Percentiles rank a stretch among this genome's conserved stretches.
Conservation (phyloP, 305 asterid species). For the Fraxinus nigra region DNA sequence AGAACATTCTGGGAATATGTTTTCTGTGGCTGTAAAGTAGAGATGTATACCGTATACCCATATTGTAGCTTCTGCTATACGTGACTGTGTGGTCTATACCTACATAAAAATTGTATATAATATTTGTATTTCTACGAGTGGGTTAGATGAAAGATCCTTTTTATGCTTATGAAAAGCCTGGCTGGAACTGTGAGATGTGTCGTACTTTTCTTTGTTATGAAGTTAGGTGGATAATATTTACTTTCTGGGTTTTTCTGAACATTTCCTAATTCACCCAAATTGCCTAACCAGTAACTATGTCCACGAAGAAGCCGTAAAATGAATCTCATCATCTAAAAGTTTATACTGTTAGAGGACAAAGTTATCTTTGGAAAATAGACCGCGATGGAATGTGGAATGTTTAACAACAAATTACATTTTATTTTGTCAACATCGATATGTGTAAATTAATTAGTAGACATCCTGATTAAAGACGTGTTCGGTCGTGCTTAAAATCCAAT, state of each 20-base stretch:
- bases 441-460: no score
- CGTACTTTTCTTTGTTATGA: not conserved
- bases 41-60: conserved; percentile 8
- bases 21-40: conserved; percentile 34
- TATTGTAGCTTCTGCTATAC: conserved; percentile 6
- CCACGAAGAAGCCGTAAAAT: not conserved
- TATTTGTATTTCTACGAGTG: not conserved
- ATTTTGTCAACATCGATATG: no score
- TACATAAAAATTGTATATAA: not conserved
- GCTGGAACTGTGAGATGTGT: conserved; percentile 3
- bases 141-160: conserved; percentile 8
- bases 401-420: no score
- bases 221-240: not conserved
- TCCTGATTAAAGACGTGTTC: not conserved
- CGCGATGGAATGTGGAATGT: no score
- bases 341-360: not conserved
- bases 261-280: not conserved
- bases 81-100: not conserved
- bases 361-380: no score
- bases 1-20: conserved; percentile 64
- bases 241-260: not conserved
- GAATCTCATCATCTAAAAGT: no score
- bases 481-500: no score
- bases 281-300: not conserved
- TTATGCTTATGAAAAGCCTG: conserved; percentile 33